Conservation (phyloP, 106 monocot species). For the Hemerocallis citrina region DNA sequence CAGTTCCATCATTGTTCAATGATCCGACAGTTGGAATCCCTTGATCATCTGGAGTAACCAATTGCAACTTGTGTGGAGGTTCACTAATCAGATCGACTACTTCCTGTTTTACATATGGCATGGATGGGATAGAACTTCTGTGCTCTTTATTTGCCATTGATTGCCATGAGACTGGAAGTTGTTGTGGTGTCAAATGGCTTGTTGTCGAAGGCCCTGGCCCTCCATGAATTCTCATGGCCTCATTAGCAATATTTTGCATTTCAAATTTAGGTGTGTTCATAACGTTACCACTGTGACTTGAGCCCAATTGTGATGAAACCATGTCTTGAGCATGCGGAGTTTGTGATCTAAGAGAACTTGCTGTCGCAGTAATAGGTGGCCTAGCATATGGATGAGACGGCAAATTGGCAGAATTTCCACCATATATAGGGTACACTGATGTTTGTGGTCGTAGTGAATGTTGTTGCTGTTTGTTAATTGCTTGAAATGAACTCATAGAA, state of each 20-base stretch:
- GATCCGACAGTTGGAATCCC: constrained; percentile 5
- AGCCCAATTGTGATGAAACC: constrained; percentile 23
- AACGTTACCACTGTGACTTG: constrained; percentile 19
- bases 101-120: constrained; percentile 33
- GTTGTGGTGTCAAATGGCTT: constrained; percentile 18
- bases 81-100: constrained; percentile 23
- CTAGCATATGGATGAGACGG: constrained; percentile 39
- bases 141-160: constrained; percentile 31
- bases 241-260: constrained; percentile 31
- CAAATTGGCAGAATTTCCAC: constrained; percentile 23
- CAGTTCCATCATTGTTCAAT: constrained; percentile 18
- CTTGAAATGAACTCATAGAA: constrained; percentile 24
- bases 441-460: constrained; percentile 35
- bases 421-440: constrained; percentile 46
- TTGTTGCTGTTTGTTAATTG: constrained; percentile 36
- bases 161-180: constrained; percentile 30
- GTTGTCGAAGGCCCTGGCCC: constrained; percentile 24
- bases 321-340: constrained; percentile 44
- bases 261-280: constrained; percentile 30
- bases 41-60: constrained; percentile 12
- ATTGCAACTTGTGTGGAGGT: constrained; percentile 14
- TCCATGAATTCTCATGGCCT: constrained; percentile 34
- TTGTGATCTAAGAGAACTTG: constrained; percentile 26
- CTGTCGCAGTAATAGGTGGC: constrained; percentile 22
- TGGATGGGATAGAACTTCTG: constrained; percentile 18